A percentile compares a stretch with the other conserved stretches of the same genome.
Conservation (phyloP, 495 filamentous ascomycete species). For the Aspergillus baeticus region DNA sequence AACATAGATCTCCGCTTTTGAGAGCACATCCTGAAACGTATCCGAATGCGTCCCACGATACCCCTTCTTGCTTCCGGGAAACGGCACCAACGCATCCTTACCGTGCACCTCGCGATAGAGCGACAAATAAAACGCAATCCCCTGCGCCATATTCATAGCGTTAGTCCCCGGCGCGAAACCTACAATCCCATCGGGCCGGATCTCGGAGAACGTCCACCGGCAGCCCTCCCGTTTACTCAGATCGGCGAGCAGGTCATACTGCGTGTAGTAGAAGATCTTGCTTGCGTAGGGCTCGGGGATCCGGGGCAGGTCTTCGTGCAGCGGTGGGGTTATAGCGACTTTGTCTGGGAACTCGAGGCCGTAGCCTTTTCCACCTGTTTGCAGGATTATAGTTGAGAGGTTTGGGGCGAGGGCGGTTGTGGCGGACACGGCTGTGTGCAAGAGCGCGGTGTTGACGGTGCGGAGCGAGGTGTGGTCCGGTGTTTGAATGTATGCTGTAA, state of each 20-base stretch:
- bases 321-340: slow-evolving; percentile 27
- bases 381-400: slow-evolving; percentile 31
- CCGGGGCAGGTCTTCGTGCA: slow-evolving; percentile 34
- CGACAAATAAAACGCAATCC: slow-evolving; percentile 36
- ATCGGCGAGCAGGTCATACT: slow-evolving; percentile 35
- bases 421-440: slow-evolving; percentile 14
- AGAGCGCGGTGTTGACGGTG: not conserved
- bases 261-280: slow-evolving; percentile 47
- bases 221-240: slow-evolving; percentile 25
- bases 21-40: slow-evolving; percentile 37
- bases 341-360: slow-evolving; percentile 37
- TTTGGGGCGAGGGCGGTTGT: slow-evolving; percentile 25
- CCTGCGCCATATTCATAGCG: slow-evolving; percentile 40
- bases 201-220: slow-evolving; percentile 38
- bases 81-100: slow-evolving; percentile 23
- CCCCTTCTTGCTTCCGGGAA: slow-evolving; percentile 28
- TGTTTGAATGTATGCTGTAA: slow-evolving; percentile 11
- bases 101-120: slow-evolving; percentile 29
- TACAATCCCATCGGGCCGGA: slow-evolving; percentile 43
- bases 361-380: slow-evolving; percentile 44
- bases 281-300: slow-evolving; percentile 36
- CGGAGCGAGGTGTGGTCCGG: not conserved
- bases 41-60: slow-evolving; percentile 29
- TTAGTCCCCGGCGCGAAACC: slow-evolving; percentile 43
- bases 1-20: slow-evolving; percentile 35